Evolutionary conservation across 352 stramenopile genomes (phyloP), one percentile per base, ranked within the genome.

Genomic region (Elongisporangium undulatum): DNA sequence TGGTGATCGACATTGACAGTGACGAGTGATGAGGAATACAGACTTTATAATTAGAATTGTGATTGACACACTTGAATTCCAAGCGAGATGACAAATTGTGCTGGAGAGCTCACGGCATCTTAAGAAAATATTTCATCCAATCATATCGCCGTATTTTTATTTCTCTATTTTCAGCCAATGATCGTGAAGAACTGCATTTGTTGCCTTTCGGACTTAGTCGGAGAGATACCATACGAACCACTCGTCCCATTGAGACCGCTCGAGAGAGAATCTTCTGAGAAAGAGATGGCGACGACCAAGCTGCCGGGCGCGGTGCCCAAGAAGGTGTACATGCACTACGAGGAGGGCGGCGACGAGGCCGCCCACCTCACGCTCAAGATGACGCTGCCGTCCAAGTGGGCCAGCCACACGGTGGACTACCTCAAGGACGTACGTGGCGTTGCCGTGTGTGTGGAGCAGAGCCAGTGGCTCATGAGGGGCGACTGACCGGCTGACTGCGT

Each of bases 301-400:
- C 82, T 90, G n/a, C 81, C 92, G 48, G 81, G 85, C 62, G 83
- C 82, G 7, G 74, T 83, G 69, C 72, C 84, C 57, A 94, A 94
- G 81, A 95, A 95, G 60, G 82, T 92, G 64, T 95, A 95, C 74
- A 88, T 95, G 71, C 85, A 95, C 76, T 93, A 88, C 58, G 83
- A 95, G 20, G 85, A 95, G 56, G 64, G 68, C 45, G 68, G 69
- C 16, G 75, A 79, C 15, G 80, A 88, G 55, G 63, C 65, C 60
- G 69, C 81, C 55, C 73, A 87, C 50, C 61, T 93, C 48, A 93
- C 82, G 64, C 82, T 95, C 60, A 95, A 95, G 74, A 90, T 95
- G 79, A 95, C 85, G 59, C 72, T 95, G 29, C 85, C 85, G 54
- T 91, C 82, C 62, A 95, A 92, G 72, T 95, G 85, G 83, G 79